A percentile compares a stretch with the other conserved stretches of the same genome.
phyloP scores from a whole-genome alignment of 805 yeast species.

The Geotrichum ghanense region DNA sequence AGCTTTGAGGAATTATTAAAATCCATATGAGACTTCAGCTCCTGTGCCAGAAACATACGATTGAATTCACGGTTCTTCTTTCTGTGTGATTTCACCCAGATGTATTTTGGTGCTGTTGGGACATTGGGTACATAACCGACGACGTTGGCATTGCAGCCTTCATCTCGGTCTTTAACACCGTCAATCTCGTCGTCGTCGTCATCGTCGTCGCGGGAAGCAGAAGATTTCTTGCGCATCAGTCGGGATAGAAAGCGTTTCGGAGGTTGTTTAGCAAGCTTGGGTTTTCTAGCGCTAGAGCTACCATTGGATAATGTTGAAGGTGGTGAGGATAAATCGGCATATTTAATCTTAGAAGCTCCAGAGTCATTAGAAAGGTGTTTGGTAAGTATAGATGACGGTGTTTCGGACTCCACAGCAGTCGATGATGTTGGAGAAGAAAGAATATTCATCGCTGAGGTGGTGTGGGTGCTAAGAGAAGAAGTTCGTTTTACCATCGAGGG shows the following conservation, averaged over 20 bases:
- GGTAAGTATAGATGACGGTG: neutral
- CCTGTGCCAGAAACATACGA: constrained; percentile 27
- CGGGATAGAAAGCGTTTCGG: neutral
- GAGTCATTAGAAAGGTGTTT: neutral
- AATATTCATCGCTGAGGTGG: no score
- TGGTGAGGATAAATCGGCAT: no score
- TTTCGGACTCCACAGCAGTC: neutral
- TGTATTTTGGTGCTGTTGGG: constrained; percentile 23
- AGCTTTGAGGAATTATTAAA: neutral
- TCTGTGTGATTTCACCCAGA: constrained; percentile 23
- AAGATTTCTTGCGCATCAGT: neutral
- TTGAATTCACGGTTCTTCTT: constrained; percentile 21
- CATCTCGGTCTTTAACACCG: constrained; percentile 9
- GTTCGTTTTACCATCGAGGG: neutral
- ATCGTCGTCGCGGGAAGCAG: neutral
- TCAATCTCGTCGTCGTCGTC: neutral
- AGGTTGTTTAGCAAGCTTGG: neutral
- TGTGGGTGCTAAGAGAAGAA: neutral
- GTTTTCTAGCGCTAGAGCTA: no score
- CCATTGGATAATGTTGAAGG: no score
- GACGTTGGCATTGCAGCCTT: constrained; percentile 23
- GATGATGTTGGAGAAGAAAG: no score
- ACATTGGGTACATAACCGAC: constrained; percentile 19
- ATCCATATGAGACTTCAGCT: constrained; percentile 12
- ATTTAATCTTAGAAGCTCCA: neutral